Evolutionary conservation across 176 grass and related monocot genomes (phyloP), one percentile per base, ranked within the genome.

Genomic region (Ampelocalamus luodianensis): DNA sequence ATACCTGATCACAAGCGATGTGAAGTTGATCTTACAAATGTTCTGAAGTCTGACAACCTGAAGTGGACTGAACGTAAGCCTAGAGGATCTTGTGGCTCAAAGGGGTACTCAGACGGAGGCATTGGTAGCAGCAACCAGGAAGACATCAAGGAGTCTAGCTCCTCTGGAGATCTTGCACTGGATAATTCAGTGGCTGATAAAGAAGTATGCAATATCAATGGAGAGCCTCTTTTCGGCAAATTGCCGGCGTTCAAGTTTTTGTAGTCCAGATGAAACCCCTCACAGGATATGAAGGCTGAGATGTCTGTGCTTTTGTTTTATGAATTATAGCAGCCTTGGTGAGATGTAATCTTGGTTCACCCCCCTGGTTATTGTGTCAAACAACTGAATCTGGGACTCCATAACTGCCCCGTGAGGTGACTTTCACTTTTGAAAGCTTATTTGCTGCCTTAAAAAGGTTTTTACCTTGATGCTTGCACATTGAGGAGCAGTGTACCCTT

Each of bases 41-140:
- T 40, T 46, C 75, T 75, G 55, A 84, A 72, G 74, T 60, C 79
- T 2, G 83, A 87, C 12, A 64, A 74, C 14, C 65, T 95, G 78
- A 92, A 88, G 24, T 86, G 78, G 85, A 77, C 78, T 17, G 77
- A 77, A 37, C 85, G 78, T 63, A 95, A 88, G 79, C 77, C 78
- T 29, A 62, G 87, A 74, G 80, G 82, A 77, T 72, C 80, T 71
- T 81, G 50, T 77, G 68, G 38, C 48, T 69, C 40, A 10, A 85
- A 65, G 72, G 63, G 59, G 23, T 77, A 78, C 10, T 73, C 71
- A 8, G 81, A 89, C 13, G 64, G 71, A 32, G 78, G 77, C 71
- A 88, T 77, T n/a, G 72, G 60, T 42, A 77, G 62, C 65, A 81
- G 64, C 65, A 89, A 71, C 39, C 42, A 87, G 15, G 81, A 71